Percentiles rank a stretch among this genome's conserved stretches.
phyloP scores from a whole-genome alignment of 2,329 filamentous ascomycete species.

The Bipolaris oryzae region DNA sequence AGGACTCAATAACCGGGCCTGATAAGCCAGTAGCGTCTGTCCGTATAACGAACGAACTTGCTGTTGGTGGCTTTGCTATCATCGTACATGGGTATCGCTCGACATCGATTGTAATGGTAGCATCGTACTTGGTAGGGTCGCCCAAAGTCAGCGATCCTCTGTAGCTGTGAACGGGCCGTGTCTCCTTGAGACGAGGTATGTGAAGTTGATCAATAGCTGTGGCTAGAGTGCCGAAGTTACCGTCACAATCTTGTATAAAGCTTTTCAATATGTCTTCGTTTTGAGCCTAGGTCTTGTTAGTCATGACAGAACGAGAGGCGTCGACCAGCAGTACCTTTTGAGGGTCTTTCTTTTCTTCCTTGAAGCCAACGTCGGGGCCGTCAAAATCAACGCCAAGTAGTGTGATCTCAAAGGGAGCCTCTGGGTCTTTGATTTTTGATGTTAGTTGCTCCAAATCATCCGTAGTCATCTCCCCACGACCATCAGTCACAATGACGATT shows the following conservation, averaged over 20 bases:
- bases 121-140: constrained; percentile 72
- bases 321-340: constrained; percentile 62
- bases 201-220: constrained; percentile 83
- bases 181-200: constrained; percentile 75
- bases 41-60: constrained; percentile 74
- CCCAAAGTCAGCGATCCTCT: constrained; percentile 82
- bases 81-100: constrained; percentile 91
- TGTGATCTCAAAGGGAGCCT: constrained; percentile 71
- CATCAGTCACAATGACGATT: constrained; percentile 87
- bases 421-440: constrained; percentile 72
- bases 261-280: constrained; percentile 74
- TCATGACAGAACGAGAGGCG: not conserved
- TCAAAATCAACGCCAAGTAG: constrained; percentile 93
- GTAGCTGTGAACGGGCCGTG: constrained; percentile 78
- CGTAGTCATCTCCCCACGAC: constrained; percentile 71
- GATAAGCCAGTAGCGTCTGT: constrained; percentile 51
- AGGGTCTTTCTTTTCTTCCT: constrained; percentile 82
- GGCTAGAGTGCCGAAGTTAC: constrained; percentile 80
- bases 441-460: constrained; percentile 74
- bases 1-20: constrained; percentile 61
- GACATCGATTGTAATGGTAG: constrained; percentile 80
- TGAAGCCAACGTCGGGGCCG: constrained; percentile 84
- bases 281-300: constrained; percentile 54
- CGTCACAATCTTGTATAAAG: constrained; percentile 70
- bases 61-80: constrained; percentile 72